These are phyloP conservation scores for Euphorbia pulcherrima DNA, from an alignment of 345 rosid genomes.

Conservation along the genomic window DNA sequence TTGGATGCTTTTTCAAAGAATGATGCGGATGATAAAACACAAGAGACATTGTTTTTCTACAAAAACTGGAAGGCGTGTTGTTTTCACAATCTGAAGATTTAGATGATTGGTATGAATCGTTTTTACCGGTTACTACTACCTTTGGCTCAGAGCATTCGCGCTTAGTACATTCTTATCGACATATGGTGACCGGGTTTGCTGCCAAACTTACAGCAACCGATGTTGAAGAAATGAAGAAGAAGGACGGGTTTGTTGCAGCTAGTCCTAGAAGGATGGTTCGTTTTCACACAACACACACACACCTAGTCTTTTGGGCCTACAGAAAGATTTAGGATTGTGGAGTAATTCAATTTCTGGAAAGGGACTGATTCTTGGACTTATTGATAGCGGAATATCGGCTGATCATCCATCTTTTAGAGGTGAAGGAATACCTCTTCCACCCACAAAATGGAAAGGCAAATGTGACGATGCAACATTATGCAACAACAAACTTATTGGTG, in stretches of 20 bases:
- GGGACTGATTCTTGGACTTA: conserved; percentile 16
- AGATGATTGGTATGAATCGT: conserved; percentile 26
- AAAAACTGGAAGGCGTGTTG: conserved; percentile 13
- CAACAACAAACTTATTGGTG: conserved; percentile 26
- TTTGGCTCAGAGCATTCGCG: conserved; percentile 15
- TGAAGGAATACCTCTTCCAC: conserved; percentile 24
- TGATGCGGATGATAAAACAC: background rate
- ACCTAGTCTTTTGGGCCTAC: conserved; percentile 18
- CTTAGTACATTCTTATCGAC: conserved; percentile 24
- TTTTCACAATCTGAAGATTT: conserved; percentile 19
- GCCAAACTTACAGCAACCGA: conserved; percentile 27
- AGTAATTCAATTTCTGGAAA: conserved; percentile 16
- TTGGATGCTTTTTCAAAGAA: background rate
- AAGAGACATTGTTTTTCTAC: conserved; percentile 25
- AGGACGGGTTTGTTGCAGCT: conserved; percentile 25
- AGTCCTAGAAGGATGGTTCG: conserved; percentile 23
- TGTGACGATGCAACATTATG: conserved; percentile 16
- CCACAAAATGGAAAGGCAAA: conserved; percentile 25
- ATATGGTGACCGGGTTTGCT: conserved; percentile 29
- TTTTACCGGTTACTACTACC: conserved; percentile 22
- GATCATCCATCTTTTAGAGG: conserved; percentile 23
- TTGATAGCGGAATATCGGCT: conserved; percentile 23
- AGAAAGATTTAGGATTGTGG: conserved; percentile 17
- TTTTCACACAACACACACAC: conserved; percentile 20
- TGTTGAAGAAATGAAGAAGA: conserved; percentile 19